Conservation (phyloP, 768 basidiomycete species). For the Atractiella rhizophila region DNA sequence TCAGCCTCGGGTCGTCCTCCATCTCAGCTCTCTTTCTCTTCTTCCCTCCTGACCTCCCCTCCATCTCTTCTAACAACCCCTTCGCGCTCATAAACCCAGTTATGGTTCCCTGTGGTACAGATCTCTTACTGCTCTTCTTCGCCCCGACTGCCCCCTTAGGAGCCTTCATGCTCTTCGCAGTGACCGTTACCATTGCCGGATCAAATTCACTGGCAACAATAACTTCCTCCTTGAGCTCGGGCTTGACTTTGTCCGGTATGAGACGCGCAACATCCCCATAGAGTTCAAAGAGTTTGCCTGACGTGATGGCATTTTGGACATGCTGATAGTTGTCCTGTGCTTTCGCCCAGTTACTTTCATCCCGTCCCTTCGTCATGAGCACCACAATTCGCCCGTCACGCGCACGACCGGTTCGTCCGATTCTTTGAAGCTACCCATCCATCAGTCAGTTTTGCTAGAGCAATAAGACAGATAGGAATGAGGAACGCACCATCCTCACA, state of each 20-base stretch:
- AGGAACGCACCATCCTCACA: constrained; percentile 58
- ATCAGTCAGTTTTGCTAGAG: background rate
- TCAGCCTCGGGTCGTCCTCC: too few species aligned
- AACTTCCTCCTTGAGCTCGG: constrained; percentile 10
- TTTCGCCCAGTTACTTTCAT: constrained; percentile 69
- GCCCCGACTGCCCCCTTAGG: too few species aligned
- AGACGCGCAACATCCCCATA: constrained; percentile 78
- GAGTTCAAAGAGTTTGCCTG: constrained; percentile 64
- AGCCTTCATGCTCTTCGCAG: constrained; percentile 19
- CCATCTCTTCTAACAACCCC: too few species aligned
- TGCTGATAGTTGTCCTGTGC: constrained; percentile 64
- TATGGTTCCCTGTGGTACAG: too few species aligned
- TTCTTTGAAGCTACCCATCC: constrained; percentile 56
- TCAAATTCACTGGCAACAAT: background rate
- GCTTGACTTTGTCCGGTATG: constrained; percentile 44
- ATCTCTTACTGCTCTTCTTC: too few species aligned
- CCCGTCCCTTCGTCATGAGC: constrained; percentile 65
- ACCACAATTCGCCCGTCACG: constrained; percentile 72
- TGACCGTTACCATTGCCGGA: constrained; percentile 15
- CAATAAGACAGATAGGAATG: background rate
- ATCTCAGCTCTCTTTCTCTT: too few species aligned
- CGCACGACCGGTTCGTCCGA: constrained; percentile 85
- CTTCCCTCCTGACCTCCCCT: too few species aligned
- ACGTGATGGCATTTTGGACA: constrained; percentile 64
- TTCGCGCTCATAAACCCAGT: too few species aligned